phyloP scores from a whole-genome alignment of 208 protist species.

The Wallacemonas sp. region DNA sequence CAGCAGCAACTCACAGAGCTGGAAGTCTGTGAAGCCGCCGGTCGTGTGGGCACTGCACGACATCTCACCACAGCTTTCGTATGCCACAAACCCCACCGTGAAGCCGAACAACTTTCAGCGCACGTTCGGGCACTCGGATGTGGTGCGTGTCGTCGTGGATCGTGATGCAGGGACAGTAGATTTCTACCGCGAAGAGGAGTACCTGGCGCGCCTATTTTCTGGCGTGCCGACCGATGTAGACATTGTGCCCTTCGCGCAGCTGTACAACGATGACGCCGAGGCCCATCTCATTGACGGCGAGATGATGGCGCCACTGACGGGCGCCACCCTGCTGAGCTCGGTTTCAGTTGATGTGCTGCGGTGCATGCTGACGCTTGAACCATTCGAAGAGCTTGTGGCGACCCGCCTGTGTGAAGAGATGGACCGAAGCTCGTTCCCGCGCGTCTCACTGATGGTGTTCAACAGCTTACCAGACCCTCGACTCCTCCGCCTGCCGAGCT shows the following conservation, averaged over 20 bases:
- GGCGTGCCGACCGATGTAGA: constrained; percentile 77
- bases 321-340: constrained; percentile 66
- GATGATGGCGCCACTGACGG: constrained; percentile 84
- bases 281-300: constrained; percentile 65
- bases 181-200: constrained; percentile 87
- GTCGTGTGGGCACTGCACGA: constrained; percentile 91
- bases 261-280: constrained; percentile 91
- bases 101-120: constrained; percentile 90
- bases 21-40: constrained; percentile 85
- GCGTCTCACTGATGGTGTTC: constrained; percentile 82
- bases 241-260: constrained; percentile 89
- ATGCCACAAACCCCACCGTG: constrained; percentile 89
- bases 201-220: constrained; percentile 85
- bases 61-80: constrained; percentile 84
- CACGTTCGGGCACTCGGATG: constrained; percentile 83
- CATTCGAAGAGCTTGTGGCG: constrained; percentile 77
- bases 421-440: constrained; percentile 46
- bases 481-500: constrained; percentile 67
- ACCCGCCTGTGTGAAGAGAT: constrained; percentile 74
- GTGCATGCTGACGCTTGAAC: constrained; percentile 81
- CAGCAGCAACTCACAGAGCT: constrained; percentile 83
- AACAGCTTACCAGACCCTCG: constrained; percentile 81
- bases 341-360: constrained; percentile 86
- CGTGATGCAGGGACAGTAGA: constrained; percentile 70
- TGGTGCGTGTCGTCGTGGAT: constrained; percentile 77